A percentile compares a stretch with the other conserved stretches of the same genome.
phyloP scores from a whole-genome alignment of 768 basidiomycete genomes.

The Leccinum fibrillosum region DNA sequence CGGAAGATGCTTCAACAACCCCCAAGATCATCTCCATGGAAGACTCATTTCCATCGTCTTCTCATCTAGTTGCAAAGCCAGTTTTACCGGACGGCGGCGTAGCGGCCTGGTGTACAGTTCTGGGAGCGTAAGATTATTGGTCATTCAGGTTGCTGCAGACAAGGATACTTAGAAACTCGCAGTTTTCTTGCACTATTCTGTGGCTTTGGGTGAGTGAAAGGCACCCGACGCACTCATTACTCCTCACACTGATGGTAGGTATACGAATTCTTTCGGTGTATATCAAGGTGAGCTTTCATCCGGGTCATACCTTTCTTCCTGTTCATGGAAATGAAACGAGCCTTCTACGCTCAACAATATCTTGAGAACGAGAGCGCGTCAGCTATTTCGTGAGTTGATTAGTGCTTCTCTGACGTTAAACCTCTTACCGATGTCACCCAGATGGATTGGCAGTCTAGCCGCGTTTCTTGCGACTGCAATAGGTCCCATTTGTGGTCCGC shows the following conservation, averaged over 20 bases:
- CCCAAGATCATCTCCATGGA: background rate
- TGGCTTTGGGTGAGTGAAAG: conserved; percentile 21
- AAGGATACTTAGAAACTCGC: background rate
- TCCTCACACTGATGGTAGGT: conserved; percentile 8
- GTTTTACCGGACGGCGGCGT: conserved; percentile 15
- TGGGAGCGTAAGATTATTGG: conserved; percentile 20
- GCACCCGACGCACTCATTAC: background rate
- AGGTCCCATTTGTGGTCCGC: conserved; percentile 24
- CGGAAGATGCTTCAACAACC: background rate
- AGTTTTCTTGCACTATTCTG: conserved; percentile 28
- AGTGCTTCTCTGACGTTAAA: no score
- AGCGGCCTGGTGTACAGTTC: conserved; percentile 25
- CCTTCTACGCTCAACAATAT: conserved; percentile 21
- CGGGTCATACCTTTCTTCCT: background rate
- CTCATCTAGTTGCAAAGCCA: background rate
- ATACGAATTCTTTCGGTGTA: conserved; percentile 24
- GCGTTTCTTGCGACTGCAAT: conserved; percentile 15
- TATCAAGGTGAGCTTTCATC: conserved; percentile 21
- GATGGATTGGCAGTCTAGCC: conserved; percentile 26
- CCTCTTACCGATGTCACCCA: background rate
- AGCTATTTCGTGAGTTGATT: conserved; percentile 20
- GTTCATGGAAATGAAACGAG: conserved; percentile 1
- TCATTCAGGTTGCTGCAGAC: background rate
- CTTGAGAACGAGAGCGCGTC: conserved; percentile 22
- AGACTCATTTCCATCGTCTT: background rate